Conservation (phyloP, 805 yeast genomes). For the Schizosaccharomyces cryophilus region DNA sequence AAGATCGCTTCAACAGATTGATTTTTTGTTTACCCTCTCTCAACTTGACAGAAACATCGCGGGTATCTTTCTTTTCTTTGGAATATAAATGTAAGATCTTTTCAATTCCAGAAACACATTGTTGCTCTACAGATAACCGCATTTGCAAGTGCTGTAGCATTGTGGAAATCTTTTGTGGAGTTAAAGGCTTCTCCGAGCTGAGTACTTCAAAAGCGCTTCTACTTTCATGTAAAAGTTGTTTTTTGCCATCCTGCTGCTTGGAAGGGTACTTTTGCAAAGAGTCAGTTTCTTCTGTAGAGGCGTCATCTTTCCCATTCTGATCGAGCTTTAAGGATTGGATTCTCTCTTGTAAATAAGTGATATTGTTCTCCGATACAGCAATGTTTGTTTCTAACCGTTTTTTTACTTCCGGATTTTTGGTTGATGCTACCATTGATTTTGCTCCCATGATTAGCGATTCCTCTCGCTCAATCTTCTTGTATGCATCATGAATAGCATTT, state of each 20-base stretch:
- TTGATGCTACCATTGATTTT: conserved; percentile 49
- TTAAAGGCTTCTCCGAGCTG: background rate
- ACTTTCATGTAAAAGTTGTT: background rate
- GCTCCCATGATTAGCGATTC: conserved; percentile 73
- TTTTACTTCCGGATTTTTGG: conserved; percentile 59
- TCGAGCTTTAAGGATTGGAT: conserved; percentile 32
- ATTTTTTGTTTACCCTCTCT: background rate
- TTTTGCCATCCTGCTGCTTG: no score
- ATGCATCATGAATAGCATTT: conserved; percentile 37
- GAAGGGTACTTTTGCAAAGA: background rate
- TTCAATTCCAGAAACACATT: background rate
- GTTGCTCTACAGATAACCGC: background rate
- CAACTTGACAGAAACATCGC: background rate
- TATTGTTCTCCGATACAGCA: conserved; percentile 73
- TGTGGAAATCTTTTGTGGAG: background rate
- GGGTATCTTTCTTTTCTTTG: background rate
- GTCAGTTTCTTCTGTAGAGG: background rate
- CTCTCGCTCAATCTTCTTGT: conserved; percentile 70
- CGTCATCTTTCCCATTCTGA: conserved; percentile 5
- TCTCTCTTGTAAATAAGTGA: conserved; percentile 63
- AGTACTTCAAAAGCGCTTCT: background rate
- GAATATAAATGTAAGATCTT: background rate
- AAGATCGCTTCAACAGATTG: background rate
- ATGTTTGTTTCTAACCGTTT: conserved; percentile 78
- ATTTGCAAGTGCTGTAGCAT: background rate